A percentile compares a stretch with the other conserved stretches of the same genome.
Conservation (phyloP, 2,329 filamentous ascomycete species). For the Monosporascus ibericus region DNA sequence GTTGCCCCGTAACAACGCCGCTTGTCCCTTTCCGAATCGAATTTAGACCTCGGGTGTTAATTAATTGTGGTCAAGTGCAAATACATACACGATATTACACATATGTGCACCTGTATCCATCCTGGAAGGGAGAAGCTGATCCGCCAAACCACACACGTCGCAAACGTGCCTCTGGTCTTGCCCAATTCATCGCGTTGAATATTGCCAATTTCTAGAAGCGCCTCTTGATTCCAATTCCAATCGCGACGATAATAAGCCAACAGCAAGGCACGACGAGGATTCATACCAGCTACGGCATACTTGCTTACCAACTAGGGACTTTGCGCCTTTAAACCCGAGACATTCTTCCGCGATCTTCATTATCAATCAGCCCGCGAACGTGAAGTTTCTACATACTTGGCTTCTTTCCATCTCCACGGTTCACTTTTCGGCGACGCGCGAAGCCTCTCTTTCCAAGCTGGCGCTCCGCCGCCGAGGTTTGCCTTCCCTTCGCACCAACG, state of each 20-base stretch:
- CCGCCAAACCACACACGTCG: too few species aligned
- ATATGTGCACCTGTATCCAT: not conserved
- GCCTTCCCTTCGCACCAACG: slow-evolving; percentile 4
- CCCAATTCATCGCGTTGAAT: not conserved
- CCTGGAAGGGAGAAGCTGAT: not conserved
- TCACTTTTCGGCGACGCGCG: not conserved
- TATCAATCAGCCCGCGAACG: not conserved
- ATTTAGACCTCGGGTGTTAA: not conserved
- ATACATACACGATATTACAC: not conserved
- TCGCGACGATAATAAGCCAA: not conserved
- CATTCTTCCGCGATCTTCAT: not conserved
- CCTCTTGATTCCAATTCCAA: not conserved
- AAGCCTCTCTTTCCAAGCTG: not conserved
- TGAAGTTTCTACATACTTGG: not conserved
- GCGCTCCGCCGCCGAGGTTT: slow-evolving; percentile 5
- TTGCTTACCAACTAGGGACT: not conserved
- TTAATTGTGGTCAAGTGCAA: not conserved
- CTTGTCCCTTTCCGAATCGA: not conserved
- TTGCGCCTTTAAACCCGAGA: too few species aligned
- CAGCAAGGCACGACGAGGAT: not conserved
- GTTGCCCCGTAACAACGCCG: not conserved
- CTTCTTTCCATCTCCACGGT: not conserved
- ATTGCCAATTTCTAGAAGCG: not conserved
- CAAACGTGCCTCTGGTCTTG: too few species aligned
- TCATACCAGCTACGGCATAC: not conserved